Evolutionary conservation across 805 yeast species (phyloP).

Genomic region (Saturnispora galanensis): DNA sequence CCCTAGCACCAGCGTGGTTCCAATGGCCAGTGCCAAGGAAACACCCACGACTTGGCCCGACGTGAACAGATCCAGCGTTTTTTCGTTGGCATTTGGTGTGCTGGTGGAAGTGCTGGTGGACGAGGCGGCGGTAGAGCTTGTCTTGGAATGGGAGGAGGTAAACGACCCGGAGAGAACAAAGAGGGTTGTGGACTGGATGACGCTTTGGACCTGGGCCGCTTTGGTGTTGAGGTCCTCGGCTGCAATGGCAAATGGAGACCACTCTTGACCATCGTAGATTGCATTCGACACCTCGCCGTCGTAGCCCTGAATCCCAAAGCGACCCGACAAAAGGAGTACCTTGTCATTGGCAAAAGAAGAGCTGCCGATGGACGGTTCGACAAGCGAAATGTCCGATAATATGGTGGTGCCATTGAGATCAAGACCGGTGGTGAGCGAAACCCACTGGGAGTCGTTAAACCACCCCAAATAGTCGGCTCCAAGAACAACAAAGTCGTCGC

Average conservation of each 20-base stretch:
- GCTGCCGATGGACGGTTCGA: constrained; percentile 20
- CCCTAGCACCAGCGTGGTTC: constrained; percentile 33
- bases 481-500: constrained; percentile 33
- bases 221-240: constrained; percentile 22
- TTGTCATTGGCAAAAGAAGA: constrained; percentile 35
- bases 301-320: constrained; percentile 30
- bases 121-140: constrained; percentile 10
- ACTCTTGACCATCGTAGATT: constrained; percentile 49
- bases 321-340: constrained; percentile 50
- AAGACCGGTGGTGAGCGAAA: constrained; percentile 30
- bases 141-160: constrained; percentile 16
- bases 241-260: constrained; percentile 58
- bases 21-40: constrained; percentile 59
- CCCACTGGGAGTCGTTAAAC: constrained; percentile 43
- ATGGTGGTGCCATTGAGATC: constrained; percentile 24
- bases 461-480: constrained; percentile 32
- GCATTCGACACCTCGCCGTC: constrained; percentile 57
- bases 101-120: constrained; percentile 8
- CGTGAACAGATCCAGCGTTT: constrained; percentile 22
- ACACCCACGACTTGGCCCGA: constrained; percentile 62
- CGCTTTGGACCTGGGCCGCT: constrained; percentile 19
- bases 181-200: constrained; percentile 31
- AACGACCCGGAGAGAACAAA: constrained; percentile 26
- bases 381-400: constrained; percentile 32
- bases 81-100: constrained; percentile 2